phyloP scores from a whole-genome alignment of 768 basidiomycete species.

The Rickenella mellea region DNA sequence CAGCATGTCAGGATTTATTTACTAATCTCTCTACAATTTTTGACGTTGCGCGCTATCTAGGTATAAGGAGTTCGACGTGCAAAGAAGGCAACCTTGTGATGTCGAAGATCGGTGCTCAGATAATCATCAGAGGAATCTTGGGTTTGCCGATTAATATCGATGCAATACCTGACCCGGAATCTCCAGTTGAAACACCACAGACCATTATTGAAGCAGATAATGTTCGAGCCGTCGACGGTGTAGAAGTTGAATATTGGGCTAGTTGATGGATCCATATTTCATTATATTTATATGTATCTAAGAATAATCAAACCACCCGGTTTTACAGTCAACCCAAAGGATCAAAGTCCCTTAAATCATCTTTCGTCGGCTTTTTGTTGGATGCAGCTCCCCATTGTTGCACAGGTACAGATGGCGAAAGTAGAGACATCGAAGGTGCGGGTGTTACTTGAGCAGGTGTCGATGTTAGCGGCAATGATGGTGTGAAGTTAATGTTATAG shows the following conservation, averaged over 20 bases:
- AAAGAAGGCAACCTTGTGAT: slow-evolving; percentile 63
- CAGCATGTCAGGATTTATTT: slow-evolving; percentile 40
- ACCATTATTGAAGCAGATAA: slow-evolving; percentile 39
- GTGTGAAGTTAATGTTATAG: slow-evolving; percentile 42
- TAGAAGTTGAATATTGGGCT: slow-evolving; percentile 32
- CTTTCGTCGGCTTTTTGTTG: slow-evolving; percentile 45
- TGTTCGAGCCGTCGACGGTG: slow-evolving; percentile 33
- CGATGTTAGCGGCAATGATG: slow-evolving; percentile 16
- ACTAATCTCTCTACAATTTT: background rate
- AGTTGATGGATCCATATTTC: background rate
- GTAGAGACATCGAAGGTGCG: slow-evolving; percentile 34
- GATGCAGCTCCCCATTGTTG: slow-evolving; percentile 31
- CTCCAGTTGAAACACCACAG: slow-evolving; percentile 6
- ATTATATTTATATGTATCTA: slow-evolving; percentile 4
- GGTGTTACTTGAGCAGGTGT: slow-evolving; percentile 22
- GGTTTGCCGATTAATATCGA: slow-evolving; percentile 29
- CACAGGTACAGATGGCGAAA: slow-evolving; percentile 56
- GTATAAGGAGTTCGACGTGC: slow-evolving; percentile 57
- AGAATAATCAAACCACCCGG: background rate
- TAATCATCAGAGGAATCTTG: slow-evolving; percentile 57
- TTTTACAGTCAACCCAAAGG: slow-evolving; percentile 35
- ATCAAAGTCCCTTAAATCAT: slow-evolving; percentile 79
- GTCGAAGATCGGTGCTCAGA: slow-evolving; percentile 66
- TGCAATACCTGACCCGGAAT: slow-evolving; percentile 16
- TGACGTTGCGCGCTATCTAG: slow-evolving; percentile 24